These are phyloP conservation scores for Tetrahymena malaccensis DNA, from an alignment of 73 alveolate species.

Conservation along the genomic window DNA sequence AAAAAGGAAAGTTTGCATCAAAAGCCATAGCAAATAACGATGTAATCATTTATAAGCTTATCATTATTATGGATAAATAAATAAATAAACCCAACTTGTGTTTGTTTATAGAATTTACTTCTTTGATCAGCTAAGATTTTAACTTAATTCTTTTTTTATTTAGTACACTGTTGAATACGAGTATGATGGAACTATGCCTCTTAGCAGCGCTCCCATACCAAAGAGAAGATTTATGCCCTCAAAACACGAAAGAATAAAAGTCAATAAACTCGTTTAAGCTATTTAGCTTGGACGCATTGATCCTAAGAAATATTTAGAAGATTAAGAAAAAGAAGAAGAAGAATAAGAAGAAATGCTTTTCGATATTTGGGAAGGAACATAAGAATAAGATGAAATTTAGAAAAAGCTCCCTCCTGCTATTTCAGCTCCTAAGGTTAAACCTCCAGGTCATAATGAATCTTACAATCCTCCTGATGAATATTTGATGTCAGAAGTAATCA, in stretches of 20 bases:
- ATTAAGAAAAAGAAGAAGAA: conserved; percentile 21
- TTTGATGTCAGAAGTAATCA: conserved; percentile 46
- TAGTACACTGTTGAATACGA: conserved; percentile 68
- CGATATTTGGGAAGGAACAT: conserved; percentile 70
- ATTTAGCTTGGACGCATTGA: conserved; percentile 90
- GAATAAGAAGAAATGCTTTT: conserved; percentile 57
- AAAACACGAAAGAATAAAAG: conserved; percentile 82
- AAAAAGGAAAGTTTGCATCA: conserved; percentile 78
- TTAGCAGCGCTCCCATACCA: conserved; percentile 67
- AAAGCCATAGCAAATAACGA: conserved; percentile 1
- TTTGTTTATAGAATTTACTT: background rate
- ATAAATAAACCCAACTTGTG: background rate
- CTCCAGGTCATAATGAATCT: conserved; percentile 88
- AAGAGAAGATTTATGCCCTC: conserved; percentile 88
- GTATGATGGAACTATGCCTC: conserved; percentile 68
- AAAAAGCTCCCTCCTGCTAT: conserved; percentile 66
- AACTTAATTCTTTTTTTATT: conserved; percentile 5
- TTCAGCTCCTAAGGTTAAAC: conserved; percentile 86
- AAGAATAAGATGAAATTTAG: conserved; percentile 51
- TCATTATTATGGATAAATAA: too few species aligned
- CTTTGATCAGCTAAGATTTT: background rate
- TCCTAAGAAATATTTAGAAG: conserved; percentile 14
- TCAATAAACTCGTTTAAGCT: conserved; percentile 77
- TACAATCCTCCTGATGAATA: conserved; percentile 93
- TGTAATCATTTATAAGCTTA: background rate